Conservation (phyloP, 768 basidiomycete genomes). For the Pleurotus tuber-regium region DNA sequence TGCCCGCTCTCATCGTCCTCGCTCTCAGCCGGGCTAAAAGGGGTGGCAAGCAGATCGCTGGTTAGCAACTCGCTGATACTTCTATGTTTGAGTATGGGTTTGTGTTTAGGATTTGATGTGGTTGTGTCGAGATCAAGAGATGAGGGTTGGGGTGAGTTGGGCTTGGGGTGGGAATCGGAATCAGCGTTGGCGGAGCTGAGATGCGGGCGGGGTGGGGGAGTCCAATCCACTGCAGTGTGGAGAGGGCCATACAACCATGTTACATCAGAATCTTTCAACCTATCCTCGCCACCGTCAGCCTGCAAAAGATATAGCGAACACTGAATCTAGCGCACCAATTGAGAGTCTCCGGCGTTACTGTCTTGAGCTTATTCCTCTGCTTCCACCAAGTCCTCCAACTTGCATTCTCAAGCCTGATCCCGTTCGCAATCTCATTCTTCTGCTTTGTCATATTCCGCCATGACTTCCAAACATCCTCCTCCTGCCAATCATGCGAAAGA, state of each 20-base stretch:
- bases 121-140: conserved; percentile 46
- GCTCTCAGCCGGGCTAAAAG: conserved; percentile 58
- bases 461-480: conserved; percentile 98
- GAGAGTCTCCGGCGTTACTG: conserved; percentile 93
- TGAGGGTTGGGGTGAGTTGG: conserved; percentile 42
- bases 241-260: conserved; percentile 99
- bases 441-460: conserved; percentile 98
- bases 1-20: conserved; percentile 44
- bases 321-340: conserved; percentile 76
- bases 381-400: conserved; percentile 99
- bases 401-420: conserved; percentile 92
- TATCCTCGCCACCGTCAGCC: conserved; percentile 30
- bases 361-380: conserved; percentile 94
- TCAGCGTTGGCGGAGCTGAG: conserved; percentile 35
- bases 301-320: not conserved
- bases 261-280: conserved; percentile 99
- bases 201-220: conserved; percentile 59
- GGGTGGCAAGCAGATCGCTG: conserved; percentile 62
- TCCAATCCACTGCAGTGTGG: conserved; percentile 88
- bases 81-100: conserved; percentile 95
- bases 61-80: conserved; percentile 89
- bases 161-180: conserved; percentile 23
- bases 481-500: conserved; percentile 94
- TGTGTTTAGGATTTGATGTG: conserved; percentile 34
- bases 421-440: conserved; percentile 98